These are phyloP conservation scores for Trametes cubensis DNA, from an alignment of 768 basidiomycete genomes.

Conservation along the genomic window DNA sequence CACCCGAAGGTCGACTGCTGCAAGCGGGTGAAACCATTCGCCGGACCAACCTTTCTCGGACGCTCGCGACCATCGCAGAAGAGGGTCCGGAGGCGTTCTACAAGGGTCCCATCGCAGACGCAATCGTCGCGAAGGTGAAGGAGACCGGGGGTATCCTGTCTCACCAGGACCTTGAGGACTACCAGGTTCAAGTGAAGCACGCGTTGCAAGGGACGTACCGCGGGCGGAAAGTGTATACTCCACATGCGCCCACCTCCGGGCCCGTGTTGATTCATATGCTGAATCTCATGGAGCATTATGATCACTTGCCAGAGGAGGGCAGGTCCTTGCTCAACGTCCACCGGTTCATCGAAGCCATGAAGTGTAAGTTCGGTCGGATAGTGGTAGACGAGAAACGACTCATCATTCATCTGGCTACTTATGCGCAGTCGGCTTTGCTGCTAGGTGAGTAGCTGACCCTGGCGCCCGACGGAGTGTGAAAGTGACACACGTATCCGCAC, in stretches of 20 bases:
- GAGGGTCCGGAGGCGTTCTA: slow-evolving; percentile 86
- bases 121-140: slow-evolving; percentile 70
- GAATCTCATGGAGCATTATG: slow-evolving; percentile 84
- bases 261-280: slow-evolving; percentile 89
- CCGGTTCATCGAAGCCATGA: slow-evolving; percentile 80
- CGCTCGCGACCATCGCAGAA: slow-evolving; percentile 71
- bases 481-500: not conserved
- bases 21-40: slow-evolving; percentile 74
- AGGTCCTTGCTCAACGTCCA: slow-evolving; percentile 71
- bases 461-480: not conserved
- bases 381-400: not conserved
- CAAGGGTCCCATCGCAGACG: slow-evolving; percentile 80
- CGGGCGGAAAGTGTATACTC: slow-evolving; percentile 79
- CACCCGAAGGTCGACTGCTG: slow-evolving; percentile 70
- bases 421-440: slow-evolving; percentile 62
- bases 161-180: slow-evolving; percentile 70
- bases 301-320: slow-evolving; percentile 48
- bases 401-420: not conserved
- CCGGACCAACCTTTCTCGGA: slow-evolving; percentile 75
- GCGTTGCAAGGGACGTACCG: slow-evolving; percentile 81
- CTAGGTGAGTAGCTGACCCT: slow-evolving; percentile 41
- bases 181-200: slow-evolving; percentile 65
- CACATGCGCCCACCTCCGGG: slow-evolving; percentile 84
- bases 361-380: slow-evolving; percentile 53
- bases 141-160: slow-evolving; percentile 80